Evolutionary conservation across 2,329 filamentous ascomycete species (phyloP), one percentile per base, ranked within the genome.

Genomic region (Sclerotinia subarctica): DNA sequence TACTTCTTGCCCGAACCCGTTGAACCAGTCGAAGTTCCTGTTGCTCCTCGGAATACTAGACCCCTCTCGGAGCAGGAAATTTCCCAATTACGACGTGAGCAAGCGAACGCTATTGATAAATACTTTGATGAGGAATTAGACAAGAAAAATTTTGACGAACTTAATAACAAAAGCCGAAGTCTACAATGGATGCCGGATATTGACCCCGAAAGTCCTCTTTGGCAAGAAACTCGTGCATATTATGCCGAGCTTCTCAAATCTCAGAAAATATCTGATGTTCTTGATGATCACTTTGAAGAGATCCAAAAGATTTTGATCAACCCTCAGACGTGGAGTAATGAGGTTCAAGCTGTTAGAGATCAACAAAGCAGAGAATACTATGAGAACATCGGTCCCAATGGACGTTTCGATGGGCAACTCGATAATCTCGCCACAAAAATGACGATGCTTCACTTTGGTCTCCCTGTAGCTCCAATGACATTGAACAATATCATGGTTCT

Each of bases 381-480:
- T 19, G 57, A 42, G 5, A 64, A 54, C 29, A 32, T 67, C 21
- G 42, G 57, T 8, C 49, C 58, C n/a, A n/a, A 29, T 7, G 66
- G 66, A 29, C 11, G n/a, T 42, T 67, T 67, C 7, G 19, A 54
- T 17, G 66, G 66, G 29, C n/a, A 67, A 47, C 47, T 64, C 8
- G 70, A 77, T 29, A 77, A 77, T 54, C 54, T 75, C 19, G 67
- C 70, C 8, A 77, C 75, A 8, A 77, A 77, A 64, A 62, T 77
- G 21, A 70, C 74, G 11, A 77, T 77, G 76, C 44, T 74, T 17
- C 65, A 75, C 58, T 77, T 76, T 60, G 76, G 76, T 17, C 68
- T 77, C 13, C 76, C 76, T 10, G 71, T 77, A 32, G 73, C 70
- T 35, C 70, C 74, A 7, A 44, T 76, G 24, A 75, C 74, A 15